Evolutionary conservation across 306 rosid genomes (phyloP).

Genomic region (Cucurbita moschata): DNA sequence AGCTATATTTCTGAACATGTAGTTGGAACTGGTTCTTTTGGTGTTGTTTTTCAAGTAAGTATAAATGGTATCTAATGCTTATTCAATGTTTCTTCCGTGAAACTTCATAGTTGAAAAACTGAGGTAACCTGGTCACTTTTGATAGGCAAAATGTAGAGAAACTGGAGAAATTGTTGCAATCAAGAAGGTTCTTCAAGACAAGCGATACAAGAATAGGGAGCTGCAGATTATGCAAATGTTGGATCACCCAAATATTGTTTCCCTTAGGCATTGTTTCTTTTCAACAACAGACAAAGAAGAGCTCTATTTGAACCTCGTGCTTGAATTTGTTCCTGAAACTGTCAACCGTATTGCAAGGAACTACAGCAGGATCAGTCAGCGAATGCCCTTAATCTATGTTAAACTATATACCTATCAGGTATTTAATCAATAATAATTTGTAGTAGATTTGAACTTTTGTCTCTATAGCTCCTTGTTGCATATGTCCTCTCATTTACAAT

Average conservation of each 20-base stretch:
- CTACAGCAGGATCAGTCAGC: constrained; percentile 80
- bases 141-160: constrained; percentile 94
- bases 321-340: constrained; percentile 92
- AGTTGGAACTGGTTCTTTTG: constrained; percentile 95
- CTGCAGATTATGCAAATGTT: constrained; percentile 97
- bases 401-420: constrained; percentile 97
- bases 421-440: neutral
- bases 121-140: constrained; percentile 6
- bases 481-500: neutral
- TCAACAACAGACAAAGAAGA: constrained; percentile 93
- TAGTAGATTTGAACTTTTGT: neutral
- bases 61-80: neutral
- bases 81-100: neutral
- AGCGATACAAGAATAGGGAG: constrained; percentile 95
- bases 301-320: constrained; percentile 84
- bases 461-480: neutral
- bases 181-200: constrained; percentile 98
- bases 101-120: neutral
- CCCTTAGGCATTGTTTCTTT: constrained; percentile 79
- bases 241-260: constrained; percentile 92
- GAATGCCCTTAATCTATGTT: constrained; percentile 90
- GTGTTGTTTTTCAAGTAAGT: constrained; percentile 86
- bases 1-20: constrained; percentile 87
- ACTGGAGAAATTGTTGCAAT: constrained; percentile 97
- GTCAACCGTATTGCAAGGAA: constrained; percentile 78